Evolutionary conservation across 768 basidiomycete species (phyloP).

Genomic region (Dacryopinax spathularia): DNA sequence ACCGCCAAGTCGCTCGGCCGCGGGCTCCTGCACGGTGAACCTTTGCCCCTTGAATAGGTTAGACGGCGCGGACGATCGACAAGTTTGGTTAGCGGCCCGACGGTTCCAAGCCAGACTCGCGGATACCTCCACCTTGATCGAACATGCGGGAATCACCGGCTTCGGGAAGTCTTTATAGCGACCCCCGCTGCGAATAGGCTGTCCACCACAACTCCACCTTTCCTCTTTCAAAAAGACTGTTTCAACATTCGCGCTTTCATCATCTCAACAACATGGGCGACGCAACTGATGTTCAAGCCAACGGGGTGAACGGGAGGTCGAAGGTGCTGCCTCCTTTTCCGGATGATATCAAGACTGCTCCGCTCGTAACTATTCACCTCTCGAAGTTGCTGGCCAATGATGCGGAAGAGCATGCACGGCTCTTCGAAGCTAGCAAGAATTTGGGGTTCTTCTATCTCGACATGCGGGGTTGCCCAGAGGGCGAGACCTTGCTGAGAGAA

Average conservation of each 20-base stretch:
- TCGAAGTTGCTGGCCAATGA: neutral
- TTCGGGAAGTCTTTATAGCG: neutral
- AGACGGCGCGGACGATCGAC: neutral
- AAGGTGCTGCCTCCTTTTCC: neutral
- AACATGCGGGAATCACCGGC: neutral
- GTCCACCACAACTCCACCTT: neutral
- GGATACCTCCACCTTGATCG: neutral
- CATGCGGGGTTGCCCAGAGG: neutral
- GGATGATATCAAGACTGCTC: neutral
- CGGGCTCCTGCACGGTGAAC: too few species aligned
- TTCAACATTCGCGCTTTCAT: neutral
- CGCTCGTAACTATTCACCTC: neutral
- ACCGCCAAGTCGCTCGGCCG: neutral
- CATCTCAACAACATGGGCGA: neutral
- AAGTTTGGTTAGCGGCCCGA: neutral
- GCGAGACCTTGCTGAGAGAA: neutral
- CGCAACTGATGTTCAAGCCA: neutral
- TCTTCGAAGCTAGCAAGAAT: neutral
- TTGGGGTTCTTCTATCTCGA: slow-evolving; percentile 3
- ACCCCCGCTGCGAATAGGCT: neutral
- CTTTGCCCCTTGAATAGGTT: neutral
- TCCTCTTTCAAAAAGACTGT: too few species aligned
- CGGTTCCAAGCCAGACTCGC: neutral
- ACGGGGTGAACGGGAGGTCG: neutral
- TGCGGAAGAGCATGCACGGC: neutral